Base-by-base conservation (phyloP, 352 stramenopile genomes). In the Phytophthora multivora region DNA sequence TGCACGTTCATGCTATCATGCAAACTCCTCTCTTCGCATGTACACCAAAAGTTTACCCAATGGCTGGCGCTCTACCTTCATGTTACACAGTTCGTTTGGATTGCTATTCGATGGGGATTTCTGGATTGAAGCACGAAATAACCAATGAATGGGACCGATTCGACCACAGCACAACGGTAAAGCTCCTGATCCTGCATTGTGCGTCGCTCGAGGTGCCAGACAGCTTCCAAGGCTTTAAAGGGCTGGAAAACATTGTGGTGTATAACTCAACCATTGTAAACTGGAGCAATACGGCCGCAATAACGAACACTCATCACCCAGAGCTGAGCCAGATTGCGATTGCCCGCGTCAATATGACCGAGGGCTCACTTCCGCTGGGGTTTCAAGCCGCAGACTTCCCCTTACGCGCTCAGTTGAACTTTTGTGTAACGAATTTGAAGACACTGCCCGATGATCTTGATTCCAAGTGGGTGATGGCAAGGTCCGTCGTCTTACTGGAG, bases 221-320 rank as follows among this genome's bases (percentile, higher is more conserved):
- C 1, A 52, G 8, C 1, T 70, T 87, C 19, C 40, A 52, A 7
- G 53, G 72, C 23, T 62, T 86, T 33, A 38, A 64, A 12, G 47
- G 52, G 8, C 39, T 89, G 15, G 60, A 78, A n/a, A 30, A 62
- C 5, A 21, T 67, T 31, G 3, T 39, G 3, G 50, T 86, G 0
- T 83, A 80, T 59, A 76, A 83, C 13, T 78, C 71, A 0, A 73
- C 52, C 1, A 60, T 87, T 31, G 47, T 47, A 0, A 26, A 63
- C 5, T 80, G 71, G 73, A 53, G 51, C 5, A n/a, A 38, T 38
- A 31, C 38, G 0, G 64, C 73, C 3, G 68, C 64, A 0, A 36
- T 83, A 31, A 71, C 66, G 4, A 54, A 63, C n/a, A 39, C 46
- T 4, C 16, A 56, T 30, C 71, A 86, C 42, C 62, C 68, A 25